A percentile compares a stretch with the other conserved stretches of the same genome.
Evolutionary conservation across 176 grass and related monocot species (phyloP).

Genomic region (barley (Hordeum vulgare)): MorexV3_pseudomolecules_assembly NC_058524.1:451985724-451986223

Average conservation of each 20-base stretch:
- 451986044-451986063: conserved; percentile 83
- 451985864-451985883: conserved; percentile 81
- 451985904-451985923: conserved; percentile 75
- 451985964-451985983: conserved; percentile 88
- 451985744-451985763: background rate
- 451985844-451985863: conserved; percentile 57
- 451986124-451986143: background rate
- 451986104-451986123: background rate
- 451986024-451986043: conserved; percentile 79
- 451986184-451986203: background rate
- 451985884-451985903: conserved; percentile 89
- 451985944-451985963: conserved; percentile 87
- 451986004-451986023: conserved; percentile 92
- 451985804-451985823: background rate
- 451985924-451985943: conserved; percentile 70
- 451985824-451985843: conserved; percentile 81
- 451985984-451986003: conserved; percentile 69
- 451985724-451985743: background rate
- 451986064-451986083: conserved; percentile 45
- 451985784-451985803: background rate
- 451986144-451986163: background rate
- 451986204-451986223: background rate
- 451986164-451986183: background rate
- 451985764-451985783: background rate
- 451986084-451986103: background rate